Conservation (phyloP, 768 basidiomycete species). For the Gautieria morchelliformis region DNA sequence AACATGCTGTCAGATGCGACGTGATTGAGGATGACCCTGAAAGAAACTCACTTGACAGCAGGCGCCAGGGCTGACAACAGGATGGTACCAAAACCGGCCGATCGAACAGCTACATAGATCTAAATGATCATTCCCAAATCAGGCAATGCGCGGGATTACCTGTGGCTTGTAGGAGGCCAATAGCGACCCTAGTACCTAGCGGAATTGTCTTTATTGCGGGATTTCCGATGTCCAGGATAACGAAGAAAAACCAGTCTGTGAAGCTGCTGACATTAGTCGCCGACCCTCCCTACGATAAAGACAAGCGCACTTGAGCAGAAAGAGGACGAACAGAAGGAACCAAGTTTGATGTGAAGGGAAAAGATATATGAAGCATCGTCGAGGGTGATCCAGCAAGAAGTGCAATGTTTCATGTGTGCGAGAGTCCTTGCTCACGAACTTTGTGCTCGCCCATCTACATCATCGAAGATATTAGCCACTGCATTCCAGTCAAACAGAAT, state of each 20-base stretch:
- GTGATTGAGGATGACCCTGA: not conserved
- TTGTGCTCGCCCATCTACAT: slow-evolving; percentile 66
- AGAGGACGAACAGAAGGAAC: slow-evolving; percentile 68
- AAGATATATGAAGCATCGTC: slow-evolving; percentile 75
- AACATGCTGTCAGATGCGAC: not conserved
- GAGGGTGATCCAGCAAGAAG: slow-evolving; percentile 91
- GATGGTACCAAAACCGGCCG: slow-evolving; percentile 79
- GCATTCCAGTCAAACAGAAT: not conserved
- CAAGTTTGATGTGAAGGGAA: slow-evolving; percentile 93
- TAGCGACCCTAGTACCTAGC: slow-evolving; percentile 55
- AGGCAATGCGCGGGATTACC: slow-evolving; percentile 17
- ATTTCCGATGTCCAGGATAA: slow-evolving; percentile 14
- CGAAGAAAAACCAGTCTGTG: slow-evolving; percentile 77
- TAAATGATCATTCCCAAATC: slow-evolving; percentile 49
- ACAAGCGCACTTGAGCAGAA: slow-evolving; percentile 53
- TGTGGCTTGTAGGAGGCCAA: slow-evolving; percentile 70
- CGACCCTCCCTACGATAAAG: slow-evolving; percentile 26
- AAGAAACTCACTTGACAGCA: slow-evolving; percentile 64
- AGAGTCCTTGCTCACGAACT: slow-evolving; percentile 48
- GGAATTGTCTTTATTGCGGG: slow-evolving; percentile 38
- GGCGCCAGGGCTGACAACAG: slow-evolving; percentile 68
- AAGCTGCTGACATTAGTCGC: not conserved
- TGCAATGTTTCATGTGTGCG: slow-evolving; percentile 69
- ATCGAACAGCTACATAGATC: slow-evolving; percentile 69
- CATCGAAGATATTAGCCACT: slow-evolving; percentile 5